phyloP scores from a whole-genome alignment of 2,329 filamentous ascomycete species.

The Furcasterigmium sp. region DNA sequence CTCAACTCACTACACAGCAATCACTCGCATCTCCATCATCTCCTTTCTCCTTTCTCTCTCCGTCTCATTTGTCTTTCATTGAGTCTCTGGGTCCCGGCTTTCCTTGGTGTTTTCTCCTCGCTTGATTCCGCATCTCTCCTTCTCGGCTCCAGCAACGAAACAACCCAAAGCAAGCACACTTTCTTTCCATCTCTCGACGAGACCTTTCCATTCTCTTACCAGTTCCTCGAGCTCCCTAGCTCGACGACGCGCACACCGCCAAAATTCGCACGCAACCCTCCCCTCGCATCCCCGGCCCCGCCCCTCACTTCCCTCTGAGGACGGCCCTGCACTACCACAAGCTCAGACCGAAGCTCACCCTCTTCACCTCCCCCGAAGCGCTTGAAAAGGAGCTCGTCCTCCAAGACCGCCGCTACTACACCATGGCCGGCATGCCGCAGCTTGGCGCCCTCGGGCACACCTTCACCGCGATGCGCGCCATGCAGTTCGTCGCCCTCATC shows the following conservation, averaged over 20 bases:
- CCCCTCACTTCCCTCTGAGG: slow-evolving; percentile 32
- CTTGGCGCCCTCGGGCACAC: slow-evolving; percentile 71
- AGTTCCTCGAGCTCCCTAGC: not conserved
- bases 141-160: not conserved
- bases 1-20: not conserved
- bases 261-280: slow-evolving; percentile 6
- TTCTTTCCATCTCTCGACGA: not conserved
- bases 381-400: slow-evolving; percentile 3
- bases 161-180: not conserved
- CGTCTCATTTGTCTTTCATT: slow-evolving; percentile 1
- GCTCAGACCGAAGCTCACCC: slow-evolving; percentile 34
- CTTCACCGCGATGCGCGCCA: slow-evolving; percentile 67
- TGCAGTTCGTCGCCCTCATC: slow-evolving; percentile 68
- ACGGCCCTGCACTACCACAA: slow-evolving; percentile 25
- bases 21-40: not conserved
- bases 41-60: slow-evolving; percentile 5
- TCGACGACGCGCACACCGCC: slow-evolving; percentile 4
- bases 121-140: slow-evolving; percentile 1
- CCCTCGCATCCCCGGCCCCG: slow-evolving; percentile 31
- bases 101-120: slow-evolving; percentile 6
- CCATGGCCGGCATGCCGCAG: slow-evolving; percentile 42
- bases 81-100: not conserved
- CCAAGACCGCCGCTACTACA: slow-evolving; percentile 8
- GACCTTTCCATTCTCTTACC: not conserved
- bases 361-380: slow-evolving; percentile 27